Percentiles rank a stretch among this genome's conserved stretches.
Evolutionary conservation across 139 green algal species (phyloP).

Genomic region (Closterium sp.): DNA sequence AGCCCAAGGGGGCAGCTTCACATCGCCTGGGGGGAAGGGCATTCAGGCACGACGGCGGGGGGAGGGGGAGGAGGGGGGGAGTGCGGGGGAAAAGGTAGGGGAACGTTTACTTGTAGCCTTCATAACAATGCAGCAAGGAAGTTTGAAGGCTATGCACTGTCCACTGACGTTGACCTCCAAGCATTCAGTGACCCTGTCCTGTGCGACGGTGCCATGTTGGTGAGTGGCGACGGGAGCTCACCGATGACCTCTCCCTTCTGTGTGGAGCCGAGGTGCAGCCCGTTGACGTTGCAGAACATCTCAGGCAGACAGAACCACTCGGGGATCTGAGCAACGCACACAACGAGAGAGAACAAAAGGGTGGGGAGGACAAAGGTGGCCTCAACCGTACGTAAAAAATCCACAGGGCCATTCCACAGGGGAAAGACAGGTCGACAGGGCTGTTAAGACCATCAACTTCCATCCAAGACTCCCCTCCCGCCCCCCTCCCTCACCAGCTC

Average conservation of each 20-base stretch:
- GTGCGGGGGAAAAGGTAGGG: not conserved
- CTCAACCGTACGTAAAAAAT: too few relatives aligned
- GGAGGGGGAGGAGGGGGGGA: not conserved
- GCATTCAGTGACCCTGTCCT: too few relatives aligned
- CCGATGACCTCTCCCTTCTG: constrained; percentile 45
- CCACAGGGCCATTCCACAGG: too few relatives aligned
- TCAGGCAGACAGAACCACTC: constrained; percentile 83
- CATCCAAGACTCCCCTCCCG: not conserved
- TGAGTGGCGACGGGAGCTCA: not conserved
- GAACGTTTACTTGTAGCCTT: too few relatives aligned
- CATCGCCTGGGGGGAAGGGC: constrained; percentile 51
- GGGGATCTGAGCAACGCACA: constrained; percentile 59
- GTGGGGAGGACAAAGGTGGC: too few relatives aligned
- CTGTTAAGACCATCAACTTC: too few relatives aligned
- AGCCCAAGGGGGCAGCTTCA: constrained; percentile 77
- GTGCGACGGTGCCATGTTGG: too few relatives aligned
- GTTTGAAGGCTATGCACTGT: too few relatives aligned
- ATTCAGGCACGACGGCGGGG: not conserved
- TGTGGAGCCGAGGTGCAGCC: constrained; percentile 34
- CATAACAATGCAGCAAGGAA: too few relatives aligned
- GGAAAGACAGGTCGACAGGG: too few relatives aligned
- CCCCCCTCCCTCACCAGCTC: constrained; percentile 76
- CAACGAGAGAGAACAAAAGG: not conserved
- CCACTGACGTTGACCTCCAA: too few relatives aligned
- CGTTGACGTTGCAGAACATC: constrained; percentile 59